Evolutionary conservation across 2,329 filamentous ascomycete genomes (phyloP), one percentile per base, ranked within the genome.

Genomic region (Aureobasidium vineae): DNA sequence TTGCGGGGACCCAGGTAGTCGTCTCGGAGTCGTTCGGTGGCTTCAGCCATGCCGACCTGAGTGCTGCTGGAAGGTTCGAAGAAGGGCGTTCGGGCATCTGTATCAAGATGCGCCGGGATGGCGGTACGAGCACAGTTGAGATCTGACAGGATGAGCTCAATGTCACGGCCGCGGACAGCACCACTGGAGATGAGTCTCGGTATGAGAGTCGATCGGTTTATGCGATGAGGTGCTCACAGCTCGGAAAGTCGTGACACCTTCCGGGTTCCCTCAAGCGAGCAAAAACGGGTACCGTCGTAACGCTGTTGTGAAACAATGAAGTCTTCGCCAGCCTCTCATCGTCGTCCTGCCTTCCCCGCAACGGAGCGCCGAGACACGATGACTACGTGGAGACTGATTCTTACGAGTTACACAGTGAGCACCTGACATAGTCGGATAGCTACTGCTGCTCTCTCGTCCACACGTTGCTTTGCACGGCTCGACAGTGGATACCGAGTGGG

Each of bases 251-350:
- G 61, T 64, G 61, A 43, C 61, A 64, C 61, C 26, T 33, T 13
- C 26, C 47, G 61, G 19, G 49, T 45, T 23, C 28, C 31, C 19
- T 54, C 38, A 43, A 54, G 59, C 45, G 45, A 63, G 59, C 40
- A 52, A 15, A 19, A 63, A 52, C 45, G 59, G 59, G 61, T 64
- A 64, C 47, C 61, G 40, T 64, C 38, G 49, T 54, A 64, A 54
- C 61, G 40, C 61, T 54, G 49, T 64, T 40, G 61, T 64, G 61
- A 64, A 54, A 64, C 61, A 54, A 59, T 59, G 23, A n/a, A 49
- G 57, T 61, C 57, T 26, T 28, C 38, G 31, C 43, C 57, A 61
- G 28, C 57, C 57, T 61, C 57, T 61, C 43, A 47, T 47, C 6
- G n/a, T 52, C 41, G 43, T 36, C 23, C 60, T 19, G 19, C 49